A percentile compares a stretch with the other conserved stretches of the same genome.
Evolutionary conservation across 1,284 basidiomycete genomes (phyloP).

Genomic region (Apiotrichum veenhuisii): DNA sequence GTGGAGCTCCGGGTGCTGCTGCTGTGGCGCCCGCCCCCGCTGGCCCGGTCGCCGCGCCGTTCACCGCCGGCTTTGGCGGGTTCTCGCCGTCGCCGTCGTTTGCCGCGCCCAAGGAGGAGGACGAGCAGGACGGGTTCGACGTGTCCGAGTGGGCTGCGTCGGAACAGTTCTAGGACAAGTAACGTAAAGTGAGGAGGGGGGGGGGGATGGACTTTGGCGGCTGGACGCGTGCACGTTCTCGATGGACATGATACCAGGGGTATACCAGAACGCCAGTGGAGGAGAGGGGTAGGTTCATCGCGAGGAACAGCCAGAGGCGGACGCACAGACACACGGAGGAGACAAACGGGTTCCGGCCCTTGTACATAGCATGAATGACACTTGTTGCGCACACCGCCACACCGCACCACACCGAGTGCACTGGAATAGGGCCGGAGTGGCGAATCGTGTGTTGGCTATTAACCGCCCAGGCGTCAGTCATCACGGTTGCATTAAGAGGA

Average conservation of each 20-base stretch:
- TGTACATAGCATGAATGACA: not conserved
- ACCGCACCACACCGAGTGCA: too few species aligned
- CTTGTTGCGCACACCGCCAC: not conserved
- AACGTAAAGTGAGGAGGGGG: not conserved
- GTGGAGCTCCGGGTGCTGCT: not conserved
- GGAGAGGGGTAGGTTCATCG: too few species aligned
- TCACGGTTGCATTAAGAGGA: too few species aligned
- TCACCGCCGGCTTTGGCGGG: not conserved
- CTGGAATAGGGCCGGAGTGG: too few species aligned
- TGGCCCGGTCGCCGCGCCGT: not conserved
- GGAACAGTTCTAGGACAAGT: slow-evolving; percentile 27
- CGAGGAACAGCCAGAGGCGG: not conserved
- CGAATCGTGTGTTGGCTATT: too few species aligned
- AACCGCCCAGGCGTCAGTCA: too few species aligned
- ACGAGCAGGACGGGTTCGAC: slow-evolving; percentile 41
- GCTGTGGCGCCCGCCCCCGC: not conserved
- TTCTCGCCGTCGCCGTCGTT: not conserved
- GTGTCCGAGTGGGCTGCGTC: slow-evolving; percentile 31
- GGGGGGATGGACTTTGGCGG: not conserved
- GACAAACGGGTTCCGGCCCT: too few species aligned
- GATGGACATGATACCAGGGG: too few species aligned
- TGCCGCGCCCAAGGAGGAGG: slow-evolving; percentile 8
- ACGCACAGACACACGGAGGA: not conserved
- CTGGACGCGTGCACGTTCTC: not conserved
- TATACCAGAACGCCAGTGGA: not conserved